phyloP scores from a whole-genome alignment of 805 yeast species.

The Clavispora phyllophila region DNA sequence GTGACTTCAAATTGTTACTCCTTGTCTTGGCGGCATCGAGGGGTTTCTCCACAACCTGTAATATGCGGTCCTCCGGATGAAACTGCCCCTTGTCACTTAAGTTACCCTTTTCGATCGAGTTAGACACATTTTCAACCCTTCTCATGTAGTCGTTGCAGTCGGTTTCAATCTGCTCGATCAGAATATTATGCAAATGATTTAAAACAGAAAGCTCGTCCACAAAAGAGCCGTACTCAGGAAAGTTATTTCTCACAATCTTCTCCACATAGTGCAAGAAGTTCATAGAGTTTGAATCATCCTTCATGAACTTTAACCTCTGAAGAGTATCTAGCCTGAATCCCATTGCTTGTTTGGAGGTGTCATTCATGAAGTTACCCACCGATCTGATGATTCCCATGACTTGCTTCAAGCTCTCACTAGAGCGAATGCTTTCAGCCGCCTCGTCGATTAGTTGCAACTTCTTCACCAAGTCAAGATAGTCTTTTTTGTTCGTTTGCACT shows the following conservation, averaged over 20 bases:
- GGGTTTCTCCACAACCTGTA: conserved; percentile 56
- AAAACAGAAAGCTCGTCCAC: conserved; percentile 65
- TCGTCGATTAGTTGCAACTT: conserved; percentile 62
- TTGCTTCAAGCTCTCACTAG: conserved; percentile 62
- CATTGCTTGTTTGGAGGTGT: conserved; percentile 80
- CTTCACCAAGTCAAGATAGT: conserved; percentile 54
- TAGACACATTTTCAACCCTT: conserved; percentile 62
- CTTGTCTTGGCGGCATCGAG: conserved; percentile 74
- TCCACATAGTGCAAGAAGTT: conserved; percentile 92
- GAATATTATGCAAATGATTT: conserved; percentile 59
- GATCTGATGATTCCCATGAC: conserved; percentile 81
- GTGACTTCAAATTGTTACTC: conserved; percentile 58
- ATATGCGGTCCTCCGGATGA: conserved; percentile 79
- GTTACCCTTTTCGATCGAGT: conserved; percentile 76
- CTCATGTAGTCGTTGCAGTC: conserved; percentile 66
- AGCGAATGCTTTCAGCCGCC: conserved; percentile 63
- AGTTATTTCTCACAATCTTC: conserved; percentile 73
- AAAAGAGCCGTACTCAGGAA: conserved; percentile 74
- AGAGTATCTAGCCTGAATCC: conserved; percentile 91
- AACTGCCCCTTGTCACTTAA: conserved; percentile 71
- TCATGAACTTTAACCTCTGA: conserved; percentile 83
- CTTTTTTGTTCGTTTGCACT: conserved; percentile 55
- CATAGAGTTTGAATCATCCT: conserved; percentile 81
- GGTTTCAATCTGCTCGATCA: conserved; percentile 72
- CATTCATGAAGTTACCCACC: conserved; percentile 97